Conservation (phyloP, 2,329 filamentous ascomycete genomes). For the Aspergillus vadensis region DNA sequence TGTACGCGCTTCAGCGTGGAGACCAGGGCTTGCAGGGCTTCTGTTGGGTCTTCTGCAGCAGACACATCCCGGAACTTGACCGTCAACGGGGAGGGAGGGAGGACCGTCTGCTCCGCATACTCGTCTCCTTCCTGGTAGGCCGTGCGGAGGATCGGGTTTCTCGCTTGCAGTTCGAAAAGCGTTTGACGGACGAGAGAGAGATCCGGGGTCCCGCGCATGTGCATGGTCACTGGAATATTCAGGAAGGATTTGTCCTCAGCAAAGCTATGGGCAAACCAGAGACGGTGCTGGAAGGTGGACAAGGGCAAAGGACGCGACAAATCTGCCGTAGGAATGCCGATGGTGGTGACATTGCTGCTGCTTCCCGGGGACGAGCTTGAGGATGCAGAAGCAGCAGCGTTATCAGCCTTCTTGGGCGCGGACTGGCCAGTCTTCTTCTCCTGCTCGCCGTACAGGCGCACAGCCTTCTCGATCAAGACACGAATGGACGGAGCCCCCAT, state of each 20-base stretch:
- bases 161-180: background rate
- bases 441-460: background rate
- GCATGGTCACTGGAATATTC: background rate
- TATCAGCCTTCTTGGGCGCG: background rate
- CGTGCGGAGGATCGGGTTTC: conserved; percentile 1
- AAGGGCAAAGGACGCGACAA: background rate
- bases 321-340: background rate
- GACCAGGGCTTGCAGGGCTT: background rate
- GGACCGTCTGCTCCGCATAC: background rate
- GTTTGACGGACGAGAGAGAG: background rate
- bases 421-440: background rate
- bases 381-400: background rate
- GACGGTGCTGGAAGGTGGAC: conserved; percentile 4
- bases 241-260: conserved; percentile 1
- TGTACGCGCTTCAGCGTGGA: background rate
- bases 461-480: background rate
- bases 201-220: background rate
- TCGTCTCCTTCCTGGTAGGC: conserved; percentile 1
- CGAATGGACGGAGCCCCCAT: background rate
- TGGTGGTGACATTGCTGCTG: background rate
- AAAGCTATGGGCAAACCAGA: conserved; percentile 7
- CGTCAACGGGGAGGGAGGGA: background rate
- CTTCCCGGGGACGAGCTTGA: background rate
- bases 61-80: background rate
- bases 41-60: background rate